Conservation (phyloP, 768 basidiomycete species). For the Strobilomyces echinocephalus region DNA sequence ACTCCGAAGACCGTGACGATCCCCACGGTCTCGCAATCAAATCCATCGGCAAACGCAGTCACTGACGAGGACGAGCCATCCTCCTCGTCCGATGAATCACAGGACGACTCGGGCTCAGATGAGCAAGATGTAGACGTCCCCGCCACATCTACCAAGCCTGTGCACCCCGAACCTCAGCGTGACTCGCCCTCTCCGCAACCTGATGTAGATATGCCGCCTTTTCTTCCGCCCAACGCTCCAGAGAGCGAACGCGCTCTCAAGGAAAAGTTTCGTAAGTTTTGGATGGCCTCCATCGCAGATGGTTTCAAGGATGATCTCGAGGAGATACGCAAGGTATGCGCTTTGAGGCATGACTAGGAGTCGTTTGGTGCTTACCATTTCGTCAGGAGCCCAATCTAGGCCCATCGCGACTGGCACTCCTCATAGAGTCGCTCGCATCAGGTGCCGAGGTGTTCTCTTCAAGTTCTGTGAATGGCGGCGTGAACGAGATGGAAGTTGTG, state of each 20-base stretch:
- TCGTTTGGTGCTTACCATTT: background rate
- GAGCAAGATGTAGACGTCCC: constrained; percentile 3
- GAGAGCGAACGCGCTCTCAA: constrained; percentile 53
- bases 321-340: constrained; percentile 67
- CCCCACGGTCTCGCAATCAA: constrained; percentile 2
- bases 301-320: constrained; percentile 84
- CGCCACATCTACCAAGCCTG: background rate
- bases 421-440: constrained; percentile 79
- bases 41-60: constrained; percentile 2
- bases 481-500: constrained; percentile 76
- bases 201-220: constrained; percentile 45
- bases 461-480: constrained; percentile 28
- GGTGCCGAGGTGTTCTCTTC: constrained; percentile 70
- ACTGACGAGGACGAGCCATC: constrained; percentile 7
- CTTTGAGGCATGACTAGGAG: background rate
- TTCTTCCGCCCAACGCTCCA: constrained; percentile 41
- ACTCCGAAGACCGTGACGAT: constrained; percentile 9
- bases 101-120: background rate
- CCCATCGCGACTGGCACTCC: constrained; percentile 59
- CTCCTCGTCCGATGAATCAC: constrained; percentile 18
- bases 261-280: constrained; percentile 73
- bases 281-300: constrained; percentile 81
- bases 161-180: constrained; percentile 6
- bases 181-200: constrained; percentile 26
- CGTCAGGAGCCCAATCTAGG: constrained; percentile 60